A percentile compares a stretch with the other conserved stretches of the same genome.
Evolutionary conservation across 257 asterid genomes (phyloP).

Genomic region (Ehretia macrophylla): DNA sequence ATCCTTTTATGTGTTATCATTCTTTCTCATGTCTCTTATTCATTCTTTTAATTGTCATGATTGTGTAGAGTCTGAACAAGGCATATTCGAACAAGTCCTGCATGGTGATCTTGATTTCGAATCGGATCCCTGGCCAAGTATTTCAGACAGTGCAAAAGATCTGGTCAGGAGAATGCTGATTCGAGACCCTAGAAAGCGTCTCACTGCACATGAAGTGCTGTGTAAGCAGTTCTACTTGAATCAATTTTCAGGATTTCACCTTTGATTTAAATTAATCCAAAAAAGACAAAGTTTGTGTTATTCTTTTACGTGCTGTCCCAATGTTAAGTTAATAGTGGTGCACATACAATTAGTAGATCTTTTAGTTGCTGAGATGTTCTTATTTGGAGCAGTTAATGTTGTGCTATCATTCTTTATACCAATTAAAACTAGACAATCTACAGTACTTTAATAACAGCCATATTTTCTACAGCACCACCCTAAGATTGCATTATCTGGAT

Average conservation of each 20-base stretch:
- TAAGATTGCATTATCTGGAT: too few species aligned
- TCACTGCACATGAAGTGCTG: slow-evolving; percentile 89
- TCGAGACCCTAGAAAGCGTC: slow-evolving; percentile 78
- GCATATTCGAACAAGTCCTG: slow-evolving; percentile 85
- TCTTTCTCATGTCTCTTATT: not conserved
- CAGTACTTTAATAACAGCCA: too few species aligned
- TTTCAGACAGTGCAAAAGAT: slow-evolving; percentile 83
- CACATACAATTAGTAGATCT: too few species aligned
- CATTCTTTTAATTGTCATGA: not conserved
- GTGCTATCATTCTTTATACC: too few species aligned
- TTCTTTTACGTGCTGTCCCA: too few species aligned
- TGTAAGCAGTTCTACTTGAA: slow-evolving; percentile 46
- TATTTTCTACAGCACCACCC: too few species aligned
- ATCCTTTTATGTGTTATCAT: not conserved
- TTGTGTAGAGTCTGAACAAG: slow-evolving; percentile 73
- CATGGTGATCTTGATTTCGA: slow-evolving; percentile 90
- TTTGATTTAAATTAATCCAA: too few species aligned
- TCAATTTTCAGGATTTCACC: not conserved
- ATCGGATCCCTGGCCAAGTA: slow-evolving; percentile 96
- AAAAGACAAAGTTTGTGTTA: too few species aligned
- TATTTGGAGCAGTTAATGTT: too few species aligned
- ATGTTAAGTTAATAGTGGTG: too few species aligned
- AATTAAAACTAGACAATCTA: too few species aligned
- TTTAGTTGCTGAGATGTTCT: too few species aligned
- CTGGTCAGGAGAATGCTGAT: slow-evolving; percentile 85